Evolutionary conservation across 1,284 basidiomycete genomes (phyloP), one percentile per base, ranked within the genome.

Genomic region (Sphaerobolus stellatus): DNA sequence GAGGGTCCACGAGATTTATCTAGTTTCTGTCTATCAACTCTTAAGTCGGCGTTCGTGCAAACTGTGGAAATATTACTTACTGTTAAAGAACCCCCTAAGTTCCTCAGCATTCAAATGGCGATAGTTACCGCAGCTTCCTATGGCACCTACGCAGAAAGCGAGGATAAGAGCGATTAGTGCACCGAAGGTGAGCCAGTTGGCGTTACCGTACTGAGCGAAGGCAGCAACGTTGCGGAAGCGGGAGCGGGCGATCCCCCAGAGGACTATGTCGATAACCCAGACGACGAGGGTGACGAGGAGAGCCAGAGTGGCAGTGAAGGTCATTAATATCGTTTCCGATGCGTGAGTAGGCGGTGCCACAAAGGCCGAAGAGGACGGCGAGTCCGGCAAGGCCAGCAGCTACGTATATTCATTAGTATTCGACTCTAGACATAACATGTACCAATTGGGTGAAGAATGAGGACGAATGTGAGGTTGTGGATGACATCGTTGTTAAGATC

Each of bases 381-480:
- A 92, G 64, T 30, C 85, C 84, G 27, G 88, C 72, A 24, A 92
- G 72, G 47, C 80, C 86, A n/a, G 88, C 89, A 45, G 82, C 83
- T n/a, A n/a, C n/a, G n/a, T n/a, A n/a, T n/a, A n/a, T n/a, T n/a
- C n/a, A n/a, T n/a, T n/a, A n/a, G n/a, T n/a, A n/a, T n/a, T n/a
- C n/a, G n/a, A n/a, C n/a, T n/a, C n/a, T n/a, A n/a, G n/a, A n/a
- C n/a, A n/a, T n/a, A n/a, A n/a, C n/a, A n/a, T n/a, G n/a, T n/a
- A n/a, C n/a, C n/a, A 61, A 93, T 83, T 33, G 90, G 89, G 68
- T 92, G 84, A 25, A 94, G 77, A 62, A 94, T 84, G 56, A 92
- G 75, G 6, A 78, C 73, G 64, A 75, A 79, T 27, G 90, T 91
- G 55, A 93, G 81, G 65, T 85, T 85, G 66, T 83, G 79, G 47